Evolutionary conservation across 2,329 filamentous ascomycete species (phyloP), one percentile per base, ranked within the genome.

Genomic region (Venturia pyrina): DNA sequence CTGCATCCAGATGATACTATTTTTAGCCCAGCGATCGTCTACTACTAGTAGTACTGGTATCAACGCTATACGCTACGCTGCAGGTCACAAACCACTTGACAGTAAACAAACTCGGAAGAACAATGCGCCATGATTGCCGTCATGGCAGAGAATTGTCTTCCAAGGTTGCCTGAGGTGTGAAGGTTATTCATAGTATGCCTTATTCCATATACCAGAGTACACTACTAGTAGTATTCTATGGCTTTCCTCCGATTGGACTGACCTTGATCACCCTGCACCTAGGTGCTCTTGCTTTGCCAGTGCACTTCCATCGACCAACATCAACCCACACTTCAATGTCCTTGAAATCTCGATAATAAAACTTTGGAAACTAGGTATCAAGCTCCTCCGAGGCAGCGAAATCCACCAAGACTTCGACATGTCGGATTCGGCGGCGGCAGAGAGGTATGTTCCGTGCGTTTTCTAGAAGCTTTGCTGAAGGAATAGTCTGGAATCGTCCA

Each of bases 211-310:
- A 28, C 28, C 37, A 40, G 37, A n/a, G 37, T 40, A 5, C 10
- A 40, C 37, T 40, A 40, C 37, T 40, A 40, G 41, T 13, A n/a
- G n/a, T n/a, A n/a, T n/a, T n/a, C n/a, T n/a, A 17, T 13, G 50
- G 15, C 50, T 19, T 56, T 56, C 50, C 28, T 56, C 50, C 50
- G 50, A 56, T 56, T 56, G 50, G 50, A 56, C 50, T 56, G 50
- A 11, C 21, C 53, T 11, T 59, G 53, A 59, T 37, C 24, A 43
- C 41, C n/a, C n/a, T n/a, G n/a, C n/a, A n/a, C n/a, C n/a, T n/a
- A n/a, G n/a, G n/a, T 13, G 21, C 48, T 37, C 28, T 24, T 59
- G 53, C 53, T 37, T 53, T 53, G 48, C 48, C 28, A 28, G 2
- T 28, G 24, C 7, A n/a, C 24, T 15, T 44, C 17, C 15, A 44